Percentiles rank a stretch among this genome's conserved stretches.
Evolutionary conservation across 2,329 filamentous ascomycete genomes (phyloP).

Genomic region (Cordyceps militaris): DNA sequence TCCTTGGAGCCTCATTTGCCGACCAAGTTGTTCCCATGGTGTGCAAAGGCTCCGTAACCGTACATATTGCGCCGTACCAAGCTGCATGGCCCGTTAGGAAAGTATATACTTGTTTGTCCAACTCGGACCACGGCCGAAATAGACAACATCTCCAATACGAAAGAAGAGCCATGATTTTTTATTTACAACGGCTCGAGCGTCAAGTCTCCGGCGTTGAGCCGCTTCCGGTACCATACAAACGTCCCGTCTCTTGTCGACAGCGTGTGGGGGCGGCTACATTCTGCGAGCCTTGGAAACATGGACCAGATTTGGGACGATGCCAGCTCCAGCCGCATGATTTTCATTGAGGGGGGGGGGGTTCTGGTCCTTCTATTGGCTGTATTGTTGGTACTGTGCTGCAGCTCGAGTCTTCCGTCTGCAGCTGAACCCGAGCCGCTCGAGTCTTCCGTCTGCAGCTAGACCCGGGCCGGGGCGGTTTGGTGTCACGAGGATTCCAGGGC

Average conservation of each 20-base stretch:
- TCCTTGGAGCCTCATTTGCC: background rate
- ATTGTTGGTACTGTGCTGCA: background rate
- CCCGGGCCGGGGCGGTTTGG: background rate
- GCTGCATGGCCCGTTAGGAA: background rate
- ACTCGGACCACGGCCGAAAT: background rate
- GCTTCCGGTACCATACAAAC: no score
- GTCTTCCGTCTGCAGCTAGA: background rate
- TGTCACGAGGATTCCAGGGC: background rate
- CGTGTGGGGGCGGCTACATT: no score
- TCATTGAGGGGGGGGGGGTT: no score
- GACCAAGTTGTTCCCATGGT: background rate
- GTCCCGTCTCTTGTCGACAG: no score
- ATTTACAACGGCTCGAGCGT: no score
- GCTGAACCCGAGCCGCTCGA: background rate
- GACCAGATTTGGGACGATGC: no score
- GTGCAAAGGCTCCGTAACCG: background rate
- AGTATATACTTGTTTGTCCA: background rate
- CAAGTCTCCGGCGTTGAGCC: no score
- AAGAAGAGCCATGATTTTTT: no score
- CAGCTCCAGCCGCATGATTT: no score
- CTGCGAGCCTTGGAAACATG: no score
- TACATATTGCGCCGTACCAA: background rate
- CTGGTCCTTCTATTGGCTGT: no score
- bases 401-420: background rate
- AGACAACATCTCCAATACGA: no score